These are phyloP conservation scores for Pichia deserticola DNA, from an alignment of 805 yeast species.

Conservation along the genomic window DNA sequence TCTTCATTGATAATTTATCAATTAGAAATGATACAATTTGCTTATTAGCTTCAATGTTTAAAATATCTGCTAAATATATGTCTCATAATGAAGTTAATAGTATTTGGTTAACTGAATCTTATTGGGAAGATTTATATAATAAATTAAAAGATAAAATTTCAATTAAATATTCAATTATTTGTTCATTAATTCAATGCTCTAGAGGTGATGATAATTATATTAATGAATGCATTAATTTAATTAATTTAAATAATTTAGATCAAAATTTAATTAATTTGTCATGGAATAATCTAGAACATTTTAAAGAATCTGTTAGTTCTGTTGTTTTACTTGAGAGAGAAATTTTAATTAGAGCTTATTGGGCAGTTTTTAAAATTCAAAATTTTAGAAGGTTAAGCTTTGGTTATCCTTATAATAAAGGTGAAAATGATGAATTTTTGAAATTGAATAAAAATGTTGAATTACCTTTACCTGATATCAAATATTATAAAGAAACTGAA, in stretches of 20 bases:
- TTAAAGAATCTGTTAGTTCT: neutral
- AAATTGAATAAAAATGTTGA: constrained; percentile 28
- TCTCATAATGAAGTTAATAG: constrained; percentile 22
- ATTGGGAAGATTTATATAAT: constrained; percentile 32
- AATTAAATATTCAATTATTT: constrained; percentile 21
- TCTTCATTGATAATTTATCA: constrained; percentile 25
- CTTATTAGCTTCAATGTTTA: constrained; percentile 29
- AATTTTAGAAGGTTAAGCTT: constrained; percentile 28
- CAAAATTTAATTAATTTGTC: neutral
- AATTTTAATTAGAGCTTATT: constrained; percentile 27
- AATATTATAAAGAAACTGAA: constrained; percentile 15
- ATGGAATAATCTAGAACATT: neutral
- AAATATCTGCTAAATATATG: constrained; percentile 27
- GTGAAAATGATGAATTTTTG: constrained; percentile 9
- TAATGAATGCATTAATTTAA: constrained; percentile 9
- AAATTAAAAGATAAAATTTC: constrained; percentile 28
- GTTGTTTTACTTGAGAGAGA: constrained; percentile 24
- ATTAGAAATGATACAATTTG: constrained; percentile 25
- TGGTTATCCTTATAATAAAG: constrained; percentile 30
- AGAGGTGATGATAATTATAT: constrained; percentile 22
- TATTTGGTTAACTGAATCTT: constrained; percentile 24
- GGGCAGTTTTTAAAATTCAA: constrained; percentile 34
- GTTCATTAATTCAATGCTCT: constrained; percentile 21
- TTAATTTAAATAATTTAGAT: constrained; percentile 3
- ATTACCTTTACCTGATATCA: constrained; percentile 28